These are phyloP conservation scores for Leccinum sublutescens DNA, from an alignment of 768 basidiomycete genomes.

Conservation along the genomic window DNA sequence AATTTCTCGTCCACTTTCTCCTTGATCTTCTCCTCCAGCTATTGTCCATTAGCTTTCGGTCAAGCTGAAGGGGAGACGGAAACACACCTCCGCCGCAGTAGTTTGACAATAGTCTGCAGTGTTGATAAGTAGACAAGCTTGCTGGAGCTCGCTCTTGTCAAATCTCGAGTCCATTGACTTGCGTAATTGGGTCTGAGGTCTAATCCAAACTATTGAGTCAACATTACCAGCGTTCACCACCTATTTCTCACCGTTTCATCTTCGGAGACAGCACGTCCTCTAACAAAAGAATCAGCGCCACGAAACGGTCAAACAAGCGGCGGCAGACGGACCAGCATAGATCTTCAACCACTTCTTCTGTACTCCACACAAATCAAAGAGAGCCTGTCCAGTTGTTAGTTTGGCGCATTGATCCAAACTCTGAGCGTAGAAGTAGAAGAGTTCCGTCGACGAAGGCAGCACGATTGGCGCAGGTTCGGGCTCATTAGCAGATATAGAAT, in stretches of 20 bases:
- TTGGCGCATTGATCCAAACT: conserved; percentile 93
- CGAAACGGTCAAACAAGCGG: background rate
- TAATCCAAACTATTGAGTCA: conserved; percentile 26
- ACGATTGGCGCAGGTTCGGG: conserved; percentile 59
- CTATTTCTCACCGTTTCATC: conserved; percentile 62
- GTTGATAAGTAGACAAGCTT: conserved; percentile 88
- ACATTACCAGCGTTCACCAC: background rate
- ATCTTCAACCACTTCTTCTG: conserved; percentile 94
- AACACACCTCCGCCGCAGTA: conserved; percentile 77
- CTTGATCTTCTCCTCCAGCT: conserved; percentile 92
- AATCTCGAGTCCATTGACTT: conserved; percentile 79
- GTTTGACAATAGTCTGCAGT: conserved; percentile 97
- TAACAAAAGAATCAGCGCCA: conserved; percentile 26
- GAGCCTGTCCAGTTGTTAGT: conserved; percentile 77
- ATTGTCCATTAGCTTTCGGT: conserved; percentile 5
- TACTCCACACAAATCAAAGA: conserved; percentile 77
- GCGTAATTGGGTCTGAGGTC: conserved; percentile 44
- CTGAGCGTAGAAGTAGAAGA: conserved; percentile 97
- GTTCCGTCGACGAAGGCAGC: conserved; percentile 89
- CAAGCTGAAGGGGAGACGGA: background rate
- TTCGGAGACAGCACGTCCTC: conserved; percentile 84
- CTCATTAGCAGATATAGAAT: conserved; percentile 41
- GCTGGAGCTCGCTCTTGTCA: conserved; percentile 72
- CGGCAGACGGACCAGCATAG: conserved; percentile 72
- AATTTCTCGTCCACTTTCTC: conserved; percentile 75